Evolutionary conservation across 495 filamentous ascomycete genomes (phyloP).

Genomic region (Aspergillus bertholletiae): DNA sequence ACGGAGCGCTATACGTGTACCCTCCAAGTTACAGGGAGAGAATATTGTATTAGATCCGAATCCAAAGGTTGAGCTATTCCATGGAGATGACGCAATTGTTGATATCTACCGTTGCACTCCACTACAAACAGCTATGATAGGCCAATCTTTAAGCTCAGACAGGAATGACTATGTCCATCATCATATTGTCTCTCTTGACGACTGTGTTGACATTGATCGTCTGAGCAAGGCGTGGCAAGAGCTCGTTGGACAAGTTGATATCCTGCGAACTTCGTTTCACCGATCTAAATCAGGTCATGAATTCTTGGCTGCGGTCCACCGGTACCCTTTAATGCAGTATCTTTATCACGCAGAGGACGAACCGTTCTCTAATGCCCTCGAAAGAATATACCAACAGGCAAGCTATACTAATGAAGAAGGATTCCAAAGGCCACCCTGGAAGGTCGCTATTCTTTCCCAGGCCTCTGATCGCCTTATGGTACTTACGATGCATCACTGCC

Average conservation of each 20-base stretch:
- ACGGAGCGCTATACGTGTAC: background rate
- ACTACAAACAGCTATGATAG: conserved; percentile 28
- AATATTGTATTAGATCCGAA: background rate
- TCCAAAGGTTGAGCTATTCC: background rate
- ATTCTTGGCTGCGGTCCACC: conserved; percentile 10
- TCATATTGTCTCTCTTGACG: conserved; percentile 14
- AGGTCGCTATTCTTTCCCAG: conserved; percentile 11
- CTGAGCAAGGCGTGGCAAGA: background rate
- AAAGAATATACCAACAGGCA: background rate
- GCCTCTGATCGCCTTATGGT: conserved; percentile 22
- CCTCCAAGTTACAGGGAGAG: background rate
- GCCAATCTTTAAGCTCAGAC: conserved; percentile 20
- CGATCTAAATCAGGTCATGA: background rate
- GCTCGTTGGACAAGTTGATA: background rate
- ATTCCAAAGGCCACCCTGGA: background rate
- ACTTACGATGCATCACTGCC: conserved; percentile 69
- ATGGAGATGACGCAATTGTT: conserved; percentile 6
- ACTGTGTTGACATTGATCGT: conserved; percentile 1
- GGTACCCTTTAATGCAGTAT: background rate
- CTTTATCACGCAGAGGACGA: background rate
- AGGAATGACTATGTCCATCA: conserved; percentile 22
- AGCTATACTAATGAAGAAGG: background rate
- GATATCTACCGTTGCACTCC: conserved; percentile 22
- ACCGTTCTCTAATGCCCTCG: background rate
- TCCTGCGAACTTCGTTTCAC: conserved; percentile 24